A percentile compares a stretch with the other conserved stretches of the same genome.
Evolutionary conservation across 2,329 filamentous ascomycete genomes (phyloP).

Genomic region (Celoporthe dispersa): DNA sequence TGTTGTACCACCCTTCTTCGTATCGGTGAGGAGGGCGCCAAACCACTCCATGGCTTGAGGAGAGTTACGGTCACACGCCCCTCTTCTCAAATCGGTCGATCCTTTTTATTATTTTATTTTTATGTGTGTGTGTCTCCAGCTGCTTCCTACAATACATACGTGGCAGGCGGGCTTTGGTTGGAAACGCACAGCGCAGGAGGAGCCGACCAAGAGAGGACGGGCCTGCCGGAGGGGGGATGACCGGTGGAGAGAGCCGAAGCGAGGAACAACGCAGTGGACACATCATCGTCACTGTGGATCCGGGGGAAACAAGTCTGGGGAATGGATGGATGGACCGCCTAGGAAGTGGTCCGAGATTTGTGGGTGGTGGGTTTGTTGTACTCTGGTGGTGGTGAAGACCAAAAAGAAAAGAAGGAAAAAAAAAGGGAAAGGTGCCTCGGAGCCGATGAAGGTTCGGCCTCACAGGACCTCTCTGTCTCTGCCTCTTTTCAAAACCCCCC

Average conservation of each 20-base stretch:
- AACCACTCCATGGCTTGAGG: background rate
- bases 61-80: background rate
- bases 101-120: background rate
- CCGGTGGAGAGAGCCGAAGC: background rate
- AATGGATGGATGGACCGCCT: background rate
- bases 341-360: background rate
- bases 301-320: background rate
- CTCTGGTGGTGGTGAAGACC: background rate
- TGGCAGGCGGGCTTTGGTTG: background rate
- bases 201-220: background rate
- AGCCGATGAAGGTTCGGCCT: background rate
- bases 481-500: background rate
- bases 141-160: background rate
- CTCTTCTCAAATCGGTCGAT: background rate
- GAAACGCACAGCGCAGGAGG: background rate
- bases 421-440: background rate
- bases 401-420: background rate
- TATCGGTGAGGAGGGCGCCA: background rate
- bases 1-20: background rate
- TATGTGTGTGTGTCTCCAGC: background rate
- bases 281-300: slow-evolving; percentile 1
- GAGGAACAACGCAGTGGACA: background rate
- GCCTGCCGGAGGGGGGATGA: background rate
- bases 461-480: background rate
- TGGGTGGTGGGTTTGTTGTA: background rate